Conservation (phyloP, 371 early-diverging fungal genomes). For the Saksenaea oblongispora region DNA sequence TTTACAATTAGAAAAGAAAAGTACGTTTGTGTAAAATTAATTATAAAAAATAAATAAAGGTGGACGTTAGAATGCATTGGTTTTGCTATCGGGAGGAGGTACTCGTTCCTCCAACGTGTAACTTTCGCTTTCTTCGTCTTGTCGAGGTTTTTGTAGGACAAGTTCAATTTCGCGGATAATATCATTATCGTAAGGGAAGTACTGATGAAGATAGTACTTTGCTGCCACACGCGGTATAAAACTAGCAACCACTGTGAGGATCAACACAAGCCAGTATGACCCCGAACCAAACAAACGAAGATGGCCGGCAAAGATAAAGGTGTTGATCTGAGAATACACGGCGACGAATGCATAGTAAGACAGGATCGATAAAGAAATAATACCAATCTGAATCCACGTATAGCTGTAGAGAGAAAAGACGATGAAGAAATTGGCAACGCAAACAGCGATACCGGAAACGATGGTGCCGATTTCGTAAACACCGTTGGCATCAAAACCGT, state of each 20-base stretch:
- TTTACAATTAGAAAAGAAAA: too few relatives aligned
- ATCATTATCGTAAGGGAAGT: constrained; percentile 64
- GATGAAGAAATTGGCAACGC: constrained; percentile 81
- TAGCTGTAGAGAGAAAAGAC: constrained; percentile 74
- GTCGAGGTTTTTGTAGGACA: constrained; percentile 18
- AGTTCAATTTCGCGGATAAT: constrained; percentile 62
- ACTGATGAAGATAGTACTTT: constrained; percentile 48
- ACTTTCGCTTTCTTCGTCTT: background rate
- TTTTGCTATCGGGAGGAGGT: background rate
- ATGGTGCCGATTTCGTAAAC: constrained; percentile 77
- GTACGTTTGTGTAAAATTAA: too few relatives aligned
- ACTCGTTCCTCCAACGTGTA: background rate
- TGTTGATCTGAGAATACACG: constrained; percentile 45
- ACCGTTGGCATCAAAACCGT: constrained; percentile 64
- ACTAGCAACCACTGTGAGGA: constrained; percentile 49
- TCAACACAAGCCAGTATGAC: constrained; percentile 49
- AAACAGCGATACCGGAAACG: constrained; percentile 73
- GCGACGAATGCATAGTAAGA: constrained; percentile 52
- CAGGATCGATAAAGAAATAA: constrained; percentile 58
- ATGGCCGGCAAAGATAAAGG: constrained; percentile 45
- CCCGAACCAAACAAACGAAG: constrained; percentile 49
- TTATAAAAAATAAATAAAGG: too few relatives aligned
- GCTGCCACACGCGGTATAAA: constrained; percentile 52
- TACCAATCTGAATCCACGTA: constrained; percentile 70
- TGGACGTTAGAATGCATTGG: background rate